A percentile compares a stretch with the other conserved stretches of the same genome.
These are phyloP conservation scores for Spathaspora arborariae DNA, from an alignment of 805 yeast genomes.

Conservation along the genomic window DNA sequence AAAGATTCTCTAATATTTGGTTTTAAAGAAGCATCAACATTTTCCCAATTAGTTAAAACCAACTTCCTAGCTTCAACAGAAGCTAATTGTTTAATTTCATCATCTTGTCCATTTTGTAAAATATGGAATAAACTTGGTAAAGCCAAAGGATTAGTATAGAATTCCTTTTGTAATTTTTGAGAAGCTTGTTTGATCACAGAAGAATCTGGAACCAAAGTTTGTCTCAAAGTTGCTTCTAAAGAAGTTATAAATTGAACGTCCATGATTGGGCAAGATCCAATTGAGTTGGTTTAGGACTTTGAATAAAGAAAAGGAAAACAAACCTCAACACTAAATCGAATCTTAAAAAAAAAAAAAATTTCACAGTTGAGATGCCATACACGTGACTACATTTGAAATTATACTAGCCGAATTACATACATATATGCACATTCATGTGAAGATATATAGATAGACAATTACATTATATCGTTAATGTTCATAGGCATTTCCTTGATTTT, in stretches of 20 bases:
- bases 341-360: neutral
- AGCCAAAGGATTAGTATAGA: constrained; percentile 65
- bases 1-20: constrained; percentile 63
- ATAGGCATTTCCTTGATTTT: constrained; percentile 79
- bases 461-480: constrained; percentile 48
- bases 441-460: neutral
- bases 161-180: constrained; percentile 63
- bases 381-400: too few relatives aligned
- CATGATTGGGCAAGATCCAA: constrained; percentile 35
- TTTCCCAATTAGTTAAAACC: constrained; percentile 67
- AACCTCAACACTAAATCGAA: neutral
- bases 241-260: constrained; percentile 66
- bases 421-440: neutral
- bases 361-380: neutral
- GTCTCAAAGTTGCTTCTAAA: constrained; percentile 74
- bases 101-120: constrained; percentile 64
- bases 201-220: constrained; percentile 78
- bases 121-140: constrained; percentile 83
- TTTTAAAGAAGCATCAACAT: constrained; percentile 46
- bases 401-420: too few relatives aligned
- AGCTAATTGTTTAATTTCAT: constrained; percentile 82
- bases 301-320: neutral
- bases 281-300: neutral
- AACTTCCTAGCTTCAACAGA: constrained; percentile 94
- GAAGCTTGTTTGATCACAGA: constrained; percentile 82